These are phyloP conservation scores for Penicillium crystallinum DNA, from an alignment of 495 filamentous ascomycete genomes.

Conservation along the genomic window DNA sequence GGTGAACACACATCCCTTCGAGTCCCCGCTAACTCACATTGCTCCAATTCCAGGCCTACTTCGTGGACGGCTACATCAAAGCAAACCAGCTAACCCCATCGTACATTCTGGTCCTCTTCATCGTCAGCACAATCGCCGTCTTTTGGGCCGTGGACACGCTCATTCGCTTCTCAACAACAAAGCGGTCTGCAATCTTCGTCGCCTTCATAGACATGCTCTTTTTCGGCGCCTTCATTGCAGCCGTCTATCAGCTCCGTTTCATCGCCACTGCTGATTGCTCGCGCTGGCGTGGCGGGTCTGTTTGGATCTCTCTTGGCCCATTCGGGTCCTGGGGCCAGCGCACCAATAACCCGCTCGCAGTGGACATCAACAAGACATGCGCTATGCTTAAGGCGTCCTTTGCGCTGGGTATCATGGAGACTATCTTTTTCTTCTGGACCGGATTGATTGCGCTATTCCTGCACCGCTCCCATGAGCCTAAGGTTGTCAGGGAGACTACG, in stretches of 20 bases:
- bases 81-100: constrained; percentile 68
- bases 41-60: constrained; percentile 51
- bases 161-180: constrained; percentile 70
- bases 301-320: constrained; percentile 55
- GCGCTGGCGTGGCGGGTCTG: constrained; percentile 41
- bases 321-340: constrained; percentile 46
- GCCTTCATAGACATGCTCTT: constrained; percentile 73
- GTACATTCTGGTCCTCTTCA: constrained; percentile 86
- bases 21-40: neutral
- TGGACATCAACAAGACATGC: constrained; percentile 67
- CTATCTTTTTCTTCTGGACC: constrained; percentile 75
- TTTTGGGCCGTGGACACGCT: constrained; percentile 80
- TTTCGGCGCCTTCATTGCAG: constrained; percentile 77
- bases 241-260: constrained; percentile 67
- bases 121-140: constrained; percentile 71
- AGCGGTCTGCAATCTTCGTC: constrained; percentile 69
- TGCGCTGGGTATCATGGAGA: constrained; percentile 84
- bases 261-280: constrained; percentile 64
- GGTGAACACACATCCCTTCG: neutral
- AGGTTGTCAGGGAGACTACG: constrained; percentile 38
- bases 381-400: constrained; percentile 84
- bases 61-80: constrained; percentile 69
- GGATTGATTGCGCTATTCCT: constrained; percentile 55
- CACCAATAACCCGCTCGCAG: constrained; percentile 35
- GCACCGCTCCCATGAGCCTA: constrained; percentile 35